Base-by-base conservation (phyloP, 1,139 yeast species). In the Lodderomyces oxycetoniae region DNA sequence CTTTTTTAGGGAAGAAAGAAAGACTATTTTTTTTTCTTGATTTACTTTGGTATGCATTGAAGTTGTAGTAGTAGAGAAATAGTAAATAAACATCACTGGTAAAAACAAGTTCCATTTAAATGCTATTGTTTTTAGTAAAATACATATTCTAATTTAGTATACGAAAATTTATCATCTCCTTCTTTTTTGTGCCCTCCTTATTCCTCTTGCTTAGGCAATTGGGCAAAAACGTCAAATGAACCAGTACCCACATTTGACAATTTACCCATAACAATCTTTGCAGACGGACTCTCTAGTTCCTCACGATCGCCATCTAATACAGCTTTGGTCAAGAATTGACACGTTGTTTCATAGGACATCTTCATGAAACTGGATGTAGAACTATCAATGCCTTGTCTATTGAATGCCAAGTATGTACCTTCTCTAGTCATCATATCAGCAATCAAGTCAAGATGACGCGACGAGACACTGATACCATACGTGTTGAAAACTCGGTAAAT, bases 341-440 rank as follows among this genome's bases (percentile, higher is more conserved):
- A 88, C 2, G 99, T 93, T 31, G 98, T 91, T 66, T 93, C 99
- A 61, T 88, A 93, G 40, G 96, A 87, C 99, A 93, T 93, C 72
- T 93, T 93, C 91, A 88, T 82, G 68, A 93, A 86, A 21, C 97
- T 85, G 8, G 97, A 89, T 2, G 97, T 88, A 15, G 93, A 79
- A 2, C 95, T 75, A 57, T 91, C 97, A 57, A 93, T 89, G 61
- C 98, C 98, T 66, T 88, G 96, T 72, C 99, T 83, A 64, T 88
- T 89, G 71, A 93, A 93, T 17, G 99, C 96, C 58, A 91, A 68
- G 57, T 89, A 93, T 3, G 93, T 77, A 52, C 99, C 99, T 64
- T 91, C 97, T 59, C 98, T 79, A 4, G 99, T 93, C 99, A 93
- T 93, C 89, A 87, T 86, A 61, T 93, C 99, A 44, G 95, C 98